phyloP scores from a whole-genome alignment of 495 filamentous ascomycete genomes.

The Lasiosphaeriaceae sp. region DNA sequence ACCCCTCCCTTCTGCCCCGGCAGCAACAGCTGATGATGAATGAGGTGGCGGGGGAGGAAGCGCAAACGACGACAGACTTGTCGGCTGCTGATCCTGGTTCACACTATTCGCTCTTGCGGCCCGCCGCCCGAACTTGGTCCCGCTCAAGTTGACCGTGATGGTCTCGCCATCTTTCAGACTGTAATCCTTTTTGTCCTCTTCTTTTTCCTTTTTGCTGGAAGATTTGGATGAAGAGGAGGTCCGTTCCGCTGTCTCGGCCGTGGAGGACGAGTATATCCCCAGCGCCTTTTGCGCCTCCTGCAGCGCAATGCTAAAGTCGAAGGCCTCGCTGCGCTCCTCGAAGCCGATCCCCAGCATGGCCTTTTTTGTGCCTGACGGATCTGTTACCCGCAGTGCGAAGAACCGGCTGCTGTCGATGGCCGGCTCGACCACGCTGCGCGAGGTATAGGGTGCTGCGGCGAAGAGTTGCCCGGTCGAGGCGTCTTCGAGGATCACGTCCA shows the following conservation, averaged over 20 bases:
- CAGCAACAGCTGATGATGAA: conserved; percentile 10
- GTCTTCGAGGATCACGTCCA: conserved; percentile 74
- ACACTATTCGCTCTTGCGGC: conserved; percentile 12
- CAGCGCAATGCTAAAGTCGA: conserved; percentile 76
- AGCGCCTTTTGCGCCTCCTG: conserved; percentile 65
- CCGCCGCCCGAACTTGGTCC: conserved; percentile 41
- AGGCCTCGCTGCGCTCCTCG: conserved; percentile 76
- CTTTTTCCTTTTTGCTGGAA: conserved; percentile 11
- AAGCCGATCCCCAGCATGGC: conserved; percentile 80
- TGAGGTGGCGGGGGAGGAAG: conserved; percentile 46
- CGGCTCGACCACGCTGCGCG: conserved; percentile 58
- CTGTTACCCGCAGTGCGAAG: conserved; percentile 74
- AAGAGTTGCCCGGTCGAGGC: conserved; percentile 64
- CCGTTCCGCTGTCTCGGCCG: conserved; percentile 8
- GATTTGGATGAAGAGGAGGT: not conserved
- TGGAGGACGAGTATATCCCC: conserved; percentile 31
- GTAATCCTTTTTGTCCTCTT: conserved; percentile 62
- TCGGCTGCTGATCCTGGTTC: conserved; percentile 11
- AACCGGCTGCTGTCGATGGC: conserved; percentile 71
- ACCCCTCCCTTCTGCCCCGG: not conserved
- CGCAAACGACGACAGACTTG: conserved; percentile 43
- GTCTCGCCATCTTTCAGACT: conserved; percentile 82
- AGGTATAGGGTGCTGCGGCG: conserved; percentile 71
- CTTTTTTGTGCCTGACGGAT: conserved; percentile 60
- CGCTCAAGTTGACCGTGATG: conserved; percentile 72